Evolutionary conservation across 1,139 yeast genomes (phyloP).

Genomic region (Wickerhamiella infanticola): DNA sequence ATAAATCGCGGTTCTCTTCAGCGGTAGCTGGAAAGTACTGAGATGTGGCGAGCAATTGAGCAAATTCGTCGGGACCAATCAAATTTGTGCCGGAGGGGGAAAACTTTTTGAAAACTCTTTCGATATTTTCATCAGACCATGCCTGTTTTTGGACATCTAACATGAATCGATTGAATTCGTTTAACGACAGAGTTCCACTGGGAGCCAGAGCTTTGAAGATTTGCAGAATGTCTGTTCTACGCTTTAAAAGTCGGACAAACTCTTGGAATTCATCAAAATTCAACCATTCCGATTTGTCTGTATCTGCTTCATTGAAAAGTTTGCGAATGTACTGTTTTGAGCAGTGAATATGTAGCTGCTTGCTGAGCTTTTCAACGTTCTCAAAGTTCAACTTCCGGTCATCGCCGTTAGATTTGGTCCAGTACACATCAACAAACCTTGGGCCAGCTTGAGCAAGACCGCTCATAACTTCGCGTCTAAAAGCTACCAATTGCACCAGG

Average conservation of each 20-base stretch:
- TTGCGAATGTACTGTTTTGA: conserved; percentile 28
- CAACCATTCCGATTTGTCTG: conserved; percentile 31
- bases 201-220: conserved; percentile 25
- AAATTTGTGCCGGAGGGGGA: conserved; percentile 22
- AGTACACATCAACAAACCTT: conserved; percentile 39
- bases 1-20: conserved; percentile 27
- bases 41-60: conserved; percentile 37
- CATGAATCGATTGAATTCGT: conserved; percentile 28
- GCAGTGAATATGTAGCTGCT: conserved; percentile 53
- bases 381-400: conserved; percentile 35
- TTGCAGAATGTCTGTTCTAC: conserved; percentile 34
- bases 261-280: conserved; percentile 56
- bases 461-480: conserved; percentile 37
- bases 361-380: conserved; percentile 52
- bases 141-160: conserved; percentile 36
- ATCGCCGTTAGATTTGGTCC: conserved; percentile 32
- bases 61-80: conserved; percentile 38
- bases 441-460: conserved; percentile 40
- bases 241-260: conserved; percentile 42
- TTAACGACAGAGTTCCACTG: neutral
- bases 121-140: conserved; percentile 21
- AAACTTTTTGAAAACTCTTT: conserved; percentile 33
- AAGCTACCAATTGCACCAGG: conserved; percentile 31
- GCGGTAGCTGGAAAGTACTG: conserved; percentile 26
- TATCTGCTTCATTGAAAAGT: conserved; percentile 37